These are phyloP conservation scores for Wickerhamiella kazuoi DNA, from an alignment of 805 yeast genomes.

Conservation along the genomic window DNA sequence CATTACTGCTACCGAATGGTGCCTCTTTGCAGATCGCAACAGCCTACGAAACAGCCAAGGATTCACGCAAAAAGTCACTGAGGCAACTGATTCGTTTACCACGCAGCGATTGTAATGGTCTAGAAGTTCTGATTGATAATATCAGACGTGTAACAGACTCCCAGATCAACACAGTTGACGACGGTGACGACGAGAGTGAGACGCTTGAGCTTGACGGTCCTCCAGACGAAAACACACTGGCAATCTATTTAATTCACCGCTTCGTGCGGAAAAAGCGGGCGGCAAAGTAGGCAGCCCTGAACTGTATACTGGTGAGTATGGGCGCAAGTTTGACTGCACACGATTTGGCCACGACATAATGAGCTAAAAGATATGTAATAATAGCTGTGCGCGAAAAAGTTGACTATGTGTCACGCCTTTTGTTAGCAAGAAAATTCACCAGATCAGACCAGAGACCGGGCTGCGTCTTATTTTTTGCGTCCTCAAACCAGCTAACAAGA, in stretches of 20 bases:
- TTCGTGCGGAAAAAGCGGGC: neutral
- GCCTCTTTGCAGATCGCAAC: slow-evolving; percentile 7
- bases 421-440: slow-evolving; percentile 54
- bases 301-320: no score
- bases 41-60: slow-evolving; percentile 15
- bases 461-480: slow-evolving; percentile 30
- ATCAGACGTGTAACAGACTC: slow-evolving; percentile 10
- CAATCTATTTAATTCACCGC: slow-evolving; percentile 4
- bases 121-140: slow-evolving; percentile 7
- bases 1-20: slow-evolving; percentile 3
- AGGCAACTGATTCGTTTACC: slow-evolving; percentile 12
- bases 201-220: slow-evolving; percentile 53
- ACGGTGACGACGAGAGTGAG: slow-evolving; percentile 31
- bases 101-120: neutral
- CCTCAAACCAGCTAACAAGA: slow-evolving; percentile 43
- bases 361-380: no score
- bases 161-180: slow-evolving; percentile 4
- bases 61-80: slow-evolving; percentile 7
- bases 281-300: no score
- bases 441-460: slow-evolving; percentile 55
- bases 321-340: no score
- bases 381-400: no score
- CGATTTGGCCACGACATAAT: no score
- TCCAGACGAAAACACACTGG: slow-evolving; percentile 32
- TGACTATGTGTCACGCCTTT: neutral